A percentile compares a stretch with the other conserved stretches of the same genome.
Conservation (phyloP, 208 protist genomes). For the Acanthamoeba castellanii region DNA sequence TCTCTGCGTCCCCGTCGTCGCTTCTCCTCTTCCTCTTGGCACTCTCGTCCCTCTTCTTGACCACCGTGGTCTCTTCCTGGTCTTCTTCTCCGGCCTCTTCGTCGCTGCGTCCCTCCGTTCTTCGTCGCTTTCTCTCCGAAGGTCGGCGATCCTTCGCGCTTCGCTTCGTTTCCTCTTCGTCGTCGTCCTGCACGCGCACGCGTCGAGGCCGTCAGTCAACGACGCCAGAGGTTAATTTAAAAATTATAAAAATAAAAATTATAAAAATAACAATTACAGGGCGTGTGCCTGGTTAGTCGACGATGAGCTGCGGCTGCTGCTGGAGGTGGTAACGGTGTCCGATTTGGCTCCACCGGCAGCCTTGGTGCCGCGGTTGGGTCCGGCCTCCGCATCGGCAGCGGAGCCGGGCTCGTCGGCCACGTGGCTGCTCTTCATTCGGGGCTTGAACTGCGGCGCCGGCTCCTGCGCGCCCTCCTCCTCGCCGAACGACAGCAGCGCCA, state of each 20-base stretch:
- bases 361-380: not conserved
- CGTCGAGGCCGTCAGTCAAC: not conserved
- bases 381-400: not conserved
- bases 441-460: not conserved
- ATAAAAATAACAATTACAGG: too few species aligned
- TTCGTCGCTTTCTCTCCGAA: not conserved
- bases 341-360: too few species aligned
- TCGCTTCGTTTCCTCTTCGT: not conserved
- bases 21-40: constrained; percentile 36
- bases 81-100: not conserved
- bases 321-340: not conserved
- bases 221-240: too few species aligned
- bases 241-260: too few species aligned
- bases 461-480: constrained; percentile 41
- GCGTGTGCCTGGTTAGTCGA: not conserved
- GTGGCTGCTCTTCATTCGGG: constrained; percentile 56
- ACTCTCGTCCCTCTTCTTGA: not conserved
- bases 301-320: too few species aligned
- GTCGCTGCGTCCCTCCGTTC: not conserved
- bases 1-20: not conserved
- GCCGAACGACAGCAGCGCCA: constrained; percentile 10
- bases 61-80: not conserved
- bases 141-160: not conserved
- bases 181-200: not conserved
- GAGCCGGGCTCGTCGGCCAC: not conserved